Evolutionary conservation across 352 stramenopile genomes (phyloP), one percentile per base, ranked within the genome.

Genomic region (Thalassiosira ordinaria): DNA sequence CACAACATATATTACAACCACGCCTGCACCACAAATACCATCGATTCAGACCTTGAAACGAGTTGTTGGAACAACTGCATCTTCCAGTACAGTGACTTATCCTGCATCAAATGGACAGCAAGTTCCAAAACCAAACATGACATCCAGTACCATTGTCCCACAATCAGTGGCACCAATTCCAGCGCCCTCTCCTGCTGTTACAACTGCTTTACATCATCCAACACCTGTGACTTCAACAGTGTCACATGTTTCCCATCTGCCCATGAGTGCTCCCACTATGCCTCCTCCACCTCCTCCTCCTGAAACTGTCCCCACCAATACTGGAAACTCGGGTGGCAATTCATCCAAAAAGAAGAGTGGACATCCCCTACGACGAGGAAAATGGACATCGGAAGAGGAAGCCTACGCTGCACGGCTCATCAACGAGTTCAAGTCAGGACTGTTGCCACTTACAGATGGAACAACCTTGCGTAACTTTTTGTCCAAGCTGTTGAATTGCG

Each of bases 401-500:
- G 91, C 93, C 29, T 98, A 98, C 79, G 97, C 95, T 59, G 97
- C 97, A 77, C 89, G 95, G 2, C 82, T 98, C 2, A 89, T 89
- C 47, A 91, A 97, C 64, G 95, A 98, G 69, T 98, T 98, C 78
- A 98, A 98, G 81, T 94, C 95, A 53, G 96, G 96, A 56, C 31
- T 80, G 7, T 26, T 80, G 13, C 72, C 72, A 41, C 44, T 80
- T 18, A 80, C 72, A 16, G 72, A 80, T 69, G 96, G 96, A 56
- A 98, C 96, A 18, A 98, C 96, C 33, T 83, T 98, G 35, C 89
- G 96, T 26, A 98, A 96, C 49, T 98, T 98, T 73, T 86, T 98
- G 31, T 96, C 92, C 61, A 98, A 98, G 72, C 71, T 98, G 29
- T 87, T 98, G 14, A 97, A 98, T 74, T 98, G 96, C 80, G 96